phyloP scores from a whole-genome alignment of 192 early-diverging fungal genomes.

The Entomortierella chlamydospora region DNA sequence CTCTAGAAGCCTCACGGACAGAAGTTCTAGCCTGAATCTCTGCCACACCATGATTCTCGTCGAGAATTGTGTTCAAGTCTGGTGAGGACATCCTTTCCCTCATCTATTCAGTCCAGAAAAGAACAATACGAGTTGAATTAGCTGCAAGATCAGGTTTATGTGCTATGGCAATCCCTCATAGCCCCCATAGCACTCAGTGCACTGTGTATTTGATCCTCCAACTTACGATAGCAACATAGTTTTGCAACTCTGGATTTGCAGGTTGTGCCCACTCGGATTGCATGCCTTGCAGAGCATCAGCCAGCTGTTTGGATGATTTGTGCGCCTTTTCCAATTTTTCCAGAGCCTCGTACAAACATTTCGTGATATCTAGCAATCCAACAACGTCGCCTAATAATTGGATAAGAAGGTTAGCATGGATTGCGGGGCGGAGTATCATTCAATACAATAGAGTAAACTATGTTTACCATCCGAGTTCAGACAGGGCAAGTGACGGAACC shows the following conservation, averaged over 20 bases:
- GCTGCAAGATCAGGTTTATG: too few species aligned
- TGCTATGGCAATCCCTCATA: too few species aligned
- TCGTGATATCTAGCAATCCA: constrained; percentile 85
- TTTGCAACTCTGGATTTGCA: constrained; percentile 65
- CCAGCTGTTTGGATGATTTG: constrained; percentile 79
- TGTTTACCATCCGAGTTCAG: constrained; percentile 34
- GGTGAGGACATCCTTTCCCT: constrained; percentile 90
- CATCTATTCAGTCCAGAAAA: constrained; percentile 12
- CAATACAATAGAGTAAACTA: too few species aligned
- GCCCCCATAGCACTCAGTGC: too few species aligned
- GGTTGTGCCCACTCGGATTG: constrained; percentile 77
- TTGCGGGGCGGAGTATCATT: too few species aligned
- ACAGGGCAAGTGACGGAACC: constrained; percentile 79
- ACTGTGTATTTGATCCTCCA: too few species aligned
- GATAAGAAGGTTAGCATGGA: too few species aligned
- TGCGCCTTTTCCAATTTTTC: constrained; percentile 86
- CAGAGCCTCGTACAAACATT: constrained; percentile 84
- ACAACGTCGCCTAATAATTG: constrained; percentile 84
- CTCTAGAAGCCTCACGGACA: constrained; percentile 76
- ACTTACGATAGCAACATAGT: constrained; percentile 72
- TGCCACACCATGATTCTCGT: constrained; percentile 65
- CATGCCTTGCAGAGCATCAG: constrained; percentile 82
- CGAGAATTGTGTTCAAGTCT: constrained; percentile 84
- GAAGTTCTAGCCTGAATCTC: constrained; percentile 73
- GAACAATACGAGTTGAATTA: background rate